A percentile compares a stretch with the other conserved stretches of the same genome.
These are phyloP conservation scores for Inga oerstediana DNA, from an alignment of 306 rosid species.

Conservation along the genomic window DNA sequence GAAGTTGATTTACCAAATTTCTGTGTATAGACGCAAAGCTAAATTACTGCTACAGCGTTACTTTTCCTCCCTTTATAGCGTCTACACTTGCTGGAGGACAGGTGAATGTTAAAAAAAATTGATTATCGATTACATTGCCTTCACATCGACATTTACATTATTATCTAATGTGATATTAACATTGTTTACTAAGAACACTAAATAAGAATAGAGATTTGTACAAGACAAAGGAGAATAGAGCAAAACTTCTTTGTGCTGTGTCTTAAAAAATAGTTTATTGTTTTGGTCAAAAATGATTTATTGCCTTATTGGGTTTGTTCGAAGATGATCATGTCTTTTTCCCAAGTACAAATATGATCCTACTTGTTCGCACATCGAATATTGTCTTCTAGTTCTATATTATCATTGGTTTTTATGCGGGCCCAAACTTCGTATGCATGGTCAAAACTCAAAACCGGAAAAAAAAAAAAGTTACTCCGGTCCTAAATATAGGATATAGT, in stretches of 20 bases:
- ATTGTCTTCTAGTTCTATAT: neutral
- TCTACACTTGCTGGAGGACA: neutral
- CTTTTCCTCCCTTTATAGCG: neutral
- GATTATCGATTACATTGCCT: neutral
- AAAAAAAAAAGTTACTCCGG: no score
- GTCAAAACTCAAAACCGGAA: no score
- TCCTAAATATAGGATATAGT: no score
- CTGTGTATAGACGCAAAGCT: neutral
- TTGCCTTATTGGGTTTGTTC: neutral
- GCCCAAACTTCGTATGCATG: neutral
- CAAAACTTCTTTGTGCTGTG: neutral
- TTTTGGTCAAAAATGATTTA: no score
- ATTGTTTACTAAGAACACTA: no score
- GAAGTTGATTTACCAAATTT: neutral
- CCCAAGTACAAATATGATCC: neutral
- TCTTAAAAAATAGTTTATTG: neutral
- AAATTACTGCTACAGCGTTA: neutral
- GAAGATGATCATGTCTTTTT: neutral
- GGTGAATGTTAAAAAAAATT: neutral
- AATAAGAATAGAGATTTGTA: no score
- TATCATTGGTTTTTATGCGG: neutral
- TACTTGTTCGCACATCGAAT: neutral
- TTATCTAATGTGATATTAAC: neutral
- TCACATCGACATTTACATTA: neutral
- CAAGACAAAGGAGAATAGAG: no score